Evolutionary conservation across 1,139 yeast genomes (phyloP), one percentile per base, ranked within the genome.

Genomic region (Yamadazyma diddensiae): DNA sequence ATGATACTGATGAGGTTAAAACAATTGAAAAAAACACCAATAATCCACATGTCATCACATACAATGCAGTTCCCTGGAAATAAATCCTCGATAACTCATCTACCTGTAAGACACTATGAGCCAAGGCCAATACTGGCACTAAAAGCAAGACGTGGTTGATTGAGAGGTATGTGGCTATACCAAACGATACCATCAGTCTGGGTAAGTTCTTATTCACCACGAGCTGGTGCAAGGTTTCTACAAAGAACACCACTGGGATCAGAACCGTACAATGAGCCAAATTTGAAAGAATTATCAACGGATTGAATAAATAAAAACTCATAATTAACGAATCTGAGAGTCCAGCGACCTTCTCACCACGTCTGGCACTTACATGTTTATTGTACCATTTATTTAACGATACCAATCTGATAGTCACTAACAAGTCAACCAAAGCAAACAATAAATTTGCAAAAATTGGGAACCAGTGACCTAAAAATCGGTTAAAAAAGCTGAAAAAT

Each of bases 301-400:
- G 99, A 52, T 88, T 92, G 54, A 87, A 73, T 30, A 84, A 67
- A 53, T 83, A 90, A 38, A 83, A 70, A 12, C 80, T 60, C 0
- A 80, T 77, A 15, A 81, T 66, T 28, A 75, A 51, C 52, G 66
- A 65, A 25, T 70, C 66, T 23, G 61, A 48, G 38, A 66, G 61
- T 1, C 57, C 60, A 8, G 25, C 42, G 23, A 45, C 27, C 24
- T 33, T 28, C 36, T 42, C 23, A 30, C 53, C 36, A 2, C 39
- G 40, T 24, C 57, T 41, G 27, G 49, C 39, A 5, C 49, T 41
- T 30, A 52, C 72, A 36, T 58, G 52, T n/a, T 37, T 36, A 33
- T 59, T 52, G 47, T 62, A 68, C 66, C 70, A 67, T 11, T 45
- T 42, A 47, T 71, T 62, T 37, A 70, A 46, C 25, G 45, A 42